Base-by-base conservation (phyloP, 495 filamentous ascomycete species). In the Talaromyces nanjingensis region DNA sequence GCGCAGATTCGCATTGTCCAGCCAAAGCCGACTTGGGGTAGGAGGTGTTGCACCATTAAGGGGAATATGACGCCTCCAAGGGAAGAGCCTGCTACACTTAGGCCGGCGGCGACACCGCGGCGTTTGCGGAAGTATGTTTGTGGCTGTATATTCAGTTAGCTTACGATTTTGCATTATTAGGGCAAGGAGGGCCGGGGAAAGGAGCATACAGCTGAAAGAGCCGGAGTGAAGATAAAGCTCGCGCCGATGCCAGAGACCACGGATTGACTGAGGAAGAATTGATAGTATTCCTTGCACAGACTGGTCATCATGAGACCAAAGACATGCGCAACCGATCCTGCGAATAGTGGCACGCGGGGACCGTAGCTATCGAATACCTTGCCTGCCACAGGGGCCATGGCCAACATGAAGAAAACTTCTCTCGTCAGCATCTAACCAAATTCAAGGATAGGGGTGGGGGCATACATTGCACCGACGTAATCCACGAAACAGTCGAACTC, bases 241-340 rank as follows among this genome's bases (percentile, higher is more conserved):
- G 82, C 82, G 14, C 89, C 88, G 20, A 88, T 65, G 9, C 72
- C 70, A 47, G 65, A 70, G 66, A 71, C 76, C 34, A 80, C 68
- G 2, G 71, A 73, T 63, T 73, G 74, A 0, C 73, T 65, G 1
- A 85, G 75, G 25, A 84, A 49, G 39, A 83, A 70, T 65, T 84
- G 80, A 63, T 76, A 84, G 67, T 84, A 85, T 14, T 73, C 64
- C 1, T 64, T 69, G 42, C 69, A 75, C 14, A 82, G 63, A 22
- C 80, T 84, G 7, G 88, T 81, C 86, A 92, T 88, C 88, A 91
- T 91, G 7, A 91, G 70, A 6, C 88, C 88, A 65, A 91, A 86
- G 61, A 87, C 76, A 65, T 91, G 87, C 47, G 87, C 66, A 52
- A 88, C 70, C 6, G 84, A 83, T 6, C 89, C 90, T 2, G 75